phyloP scores from a whole-genome alignment of 2,329 filamentous ascomycete genomes.

The Xylariaceae sp. region DNA sequence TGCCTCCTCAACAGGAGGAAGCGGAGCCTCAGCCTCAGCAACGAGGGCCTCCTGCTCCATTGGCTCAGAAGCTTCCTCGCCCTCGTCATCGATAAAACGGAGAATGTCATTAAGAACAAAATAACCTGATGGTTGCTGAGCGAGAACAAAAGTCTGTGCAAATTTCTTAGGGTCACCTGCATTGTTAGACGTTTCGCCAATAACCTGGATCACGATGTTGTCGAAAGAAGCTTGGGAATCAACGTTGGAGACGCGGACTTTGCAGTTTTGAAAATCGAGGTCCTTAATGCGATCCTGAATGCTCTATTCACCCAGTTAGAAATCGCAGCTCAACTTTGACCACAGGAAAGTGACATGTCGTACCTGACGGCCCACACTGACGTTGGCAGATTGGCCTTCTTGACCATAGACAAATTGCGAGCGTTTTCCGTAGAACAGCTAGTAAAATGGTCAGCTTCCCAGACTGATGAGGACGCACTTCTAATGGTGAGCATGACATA shows the following conservation, averaged over 20 bases:
- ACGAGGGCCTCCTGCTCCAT: constrained; percentile 24
- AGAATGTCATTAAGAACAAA: constrained; percentile 99
- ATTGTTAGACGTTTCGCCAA: constrained; percentile 96
- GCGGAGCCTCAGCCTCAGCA: constrained; percentile 29
- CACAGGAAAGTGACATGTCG: constrained; percentile 33
- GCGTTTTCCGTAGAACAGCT: constrained; percentile 93
- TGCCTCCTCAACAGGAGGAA: constrained; percentile 28
- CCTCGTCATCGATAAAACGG: constrained; percentile 81
- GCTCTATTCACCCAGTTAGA: constrained; percentile 48
- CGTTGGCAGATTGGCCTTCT: constrained; percentile 82
- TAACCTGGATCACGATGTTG: constrained; percentile 96
- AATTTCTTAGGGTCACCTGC: constrained; percentile 89
- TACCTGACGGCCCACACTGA: constrained; percentile 85
- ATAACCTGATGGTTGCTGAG: constrained; percentile 93
- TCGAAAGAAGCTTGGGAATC: constrained; percentile 90
- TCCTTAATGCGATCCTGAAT: constrained; percentile 94
- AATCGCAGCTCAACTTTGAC: not conserved
- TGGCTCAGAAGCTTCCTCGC: constrained; percentile 61
- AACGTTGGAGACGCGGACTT: constrained; percentile 96
- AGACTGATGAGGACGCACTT: not conserved
- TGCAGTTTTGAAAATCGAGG: constrained; percentile 94
- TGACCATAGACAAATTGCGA: constrained; percentile 92
- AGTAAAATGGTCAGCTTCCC: constrained; percentile 10
- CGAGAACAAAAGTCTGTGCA: constrained; percentile 94
- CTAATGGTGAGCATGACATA: constrained; percentile 36